Percentiles rank a stretch among this genome's conserved stretches.
Conservation (phyloP, 2,329 filamentous ascomycete species). For the Thelonectria olida region DNA sequence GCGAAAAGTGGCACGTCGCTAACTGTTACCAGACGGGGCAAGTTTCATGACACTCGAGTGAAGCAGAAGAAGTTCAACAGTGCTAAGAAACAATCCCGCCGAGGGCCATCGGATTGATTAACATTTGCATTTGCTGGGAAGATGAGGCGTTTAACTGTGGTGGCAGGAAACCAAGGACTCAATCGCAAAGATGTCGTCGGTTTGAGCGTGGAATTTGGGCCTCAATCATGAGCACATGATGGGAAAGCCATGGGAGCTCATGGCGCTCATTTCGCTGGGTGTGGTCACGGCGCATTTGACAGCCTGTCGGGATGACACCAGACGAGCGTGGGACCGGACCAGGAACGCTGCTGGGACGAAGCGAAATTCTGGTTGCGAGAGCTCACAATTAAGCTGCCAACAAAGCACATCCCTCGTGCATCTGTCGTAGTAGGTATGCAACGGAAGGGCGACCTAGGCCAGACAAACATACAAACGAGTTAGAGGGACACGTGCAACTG, state of each 20-base stretch:
- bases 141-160: no score
- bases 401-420: no score
- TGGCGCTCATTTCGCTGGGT: not conserved
- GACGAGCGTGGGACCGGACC: not conserved
- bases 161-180: no score
- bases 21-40: slow-evolving; percentile 52
- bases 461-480: no score
- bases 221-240: not conserved
- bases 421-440: no score
- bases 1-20: not conserved
- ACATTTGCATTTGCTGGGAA: no score
- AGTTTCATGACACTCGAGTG: slow-evolving; percentile 56
- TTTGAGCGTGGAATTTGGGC: no score
- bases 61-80: slow-evolving; percentile 59
- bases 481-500: not conserved
- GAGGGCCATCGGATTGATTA: slow-evolving; percentile 44
- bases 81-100: slow-evolving; percentile 60
- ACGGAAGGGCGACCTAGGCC: not conserved
- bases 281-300: not conserved
- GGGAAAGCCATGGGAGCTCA: no score
- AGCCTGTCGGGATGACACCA: slow-evolving; percentile 2
- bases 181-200: no score
- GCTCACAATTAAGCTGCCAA: no score
- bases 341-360: not conserved
- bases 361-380: not conserved